Evolutionary conservation across 805 yeast species (phyloP), one percentile per base, ranked within the genome.

Genomic region (Isabelozyma heimii): DNA sequence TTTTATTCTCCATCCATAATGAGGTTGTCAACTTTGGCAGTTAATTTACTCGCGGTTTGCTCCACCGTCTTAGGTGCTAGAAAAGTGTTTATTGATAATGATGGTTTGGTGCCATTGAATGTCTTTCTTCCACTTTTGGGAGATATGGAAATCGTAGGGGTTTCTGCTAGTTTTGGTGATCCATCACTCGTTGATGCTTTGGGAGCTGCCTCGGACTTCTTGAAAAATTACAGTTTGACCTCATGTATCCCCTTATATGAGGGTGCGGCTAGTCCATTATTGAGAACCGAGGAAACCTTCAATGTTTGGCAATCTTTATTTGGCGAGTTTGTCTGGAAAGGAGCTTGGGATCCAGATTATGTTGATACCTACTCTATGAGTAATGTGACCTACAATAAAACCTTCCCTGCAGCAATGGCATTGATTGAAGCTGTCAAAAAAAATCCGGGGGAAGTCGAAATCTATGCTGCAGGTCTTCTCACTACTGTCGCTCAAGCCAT

Each of bases 401-500:
- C 63, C 12, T 51, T 57, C 4, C 65, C 72, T 10, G 77, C 72
- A 48, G 76, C 76, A 14, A 51, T 65, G 48, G 75, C 75, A 40
- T 50, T 73, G 51, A 67, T 73, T 49, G 62, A 72, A 15, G 75
- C 76, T 14, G 76, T 72, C 37, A 70, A 65, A 53, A 52, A 59
- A 39, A 51, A 69, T 60, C 70, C 71, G 33, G 65, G 66, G 37
- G 66, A 69, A 37, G 59, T 63, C 20, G 48, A 44, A 5, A 59
- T 74, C 42, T 72, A 61, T 50, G 70, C 75, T 44, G 76, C 74
- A 24, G 77, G 77, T 46, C 58, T 64, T 55, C 65, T 69, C 70
- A 74, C 79, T 40, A 72, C 75, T 20, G 72, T 74, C 39, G 79
- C 79, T n/a, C 74, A 70, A 56, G 77, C 79, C 15, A 37, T 74